Evolutionary conservation across 2,329 filamentous ascomycete species (phyloP).

Genomic region (Diaporthe sp.): DNA sequence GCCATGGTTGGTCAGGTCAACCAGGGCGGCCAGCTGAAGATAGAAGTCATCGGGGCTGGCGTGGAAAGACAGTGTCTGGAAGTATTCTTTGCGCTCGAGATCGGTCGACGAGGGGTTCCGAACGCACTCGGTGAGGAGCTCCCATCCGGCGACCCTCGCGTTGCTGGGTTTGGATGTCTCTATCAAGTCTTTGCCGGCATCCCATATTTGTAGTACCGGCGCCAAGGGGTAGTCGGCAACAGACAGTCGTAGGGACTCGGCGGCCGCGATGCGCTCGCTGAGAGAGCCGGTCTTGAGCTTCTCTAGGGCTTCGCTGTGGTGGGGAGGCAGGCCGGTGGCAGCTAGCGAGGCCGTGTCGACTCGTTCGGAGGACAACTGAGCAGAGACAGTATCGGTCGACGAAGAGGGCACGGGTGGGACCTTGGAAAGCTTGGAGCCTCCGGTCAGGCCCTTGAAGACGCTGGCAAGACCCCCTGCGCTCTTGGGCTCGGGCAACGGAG

Average conservation of each 20-base stretch:
- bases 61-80: constrained; percentile 70
- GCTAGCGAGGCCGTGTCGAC: constrained; percentile 56
- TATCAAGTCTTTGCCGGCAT: constrained; percentile 76
- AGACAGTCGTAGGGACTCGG: constrained; percentile 68
- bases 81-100: constrained; percentile 76
- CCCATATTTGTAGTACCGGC: constrained; percentile 74
- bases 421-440: constrained; percentile 68
- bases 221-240: constrained; percentile 72
- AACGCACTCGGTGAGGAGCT: constrained; percentile 75
- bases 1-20: constrained; percentile 72
- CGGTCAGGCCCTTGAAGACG: constrained; percentile 72
- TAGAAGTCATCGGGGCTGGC: constrained; percentile 75
- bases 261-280: constrained; percentile 69
- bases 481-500: constrained; percentile 68
- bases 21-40: constrained; percentile 74
- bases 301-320: constrained; percentile 68
- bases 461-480: constrained; percentile 70
- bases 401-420: constrained; percentile 61
- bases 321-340: constrained; percentile 61
- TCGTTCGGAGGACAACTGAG: constrained; percentile 60
- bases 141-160: constrained; percentile 73
- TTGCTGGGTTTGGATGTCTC: constrained; percentile 66
- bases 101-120: constrained; percentile 74
- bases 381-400: constrained; percentile 49
- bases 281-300: constrained; percentile 67